phyloP scores from a whole-genome alignment of 2,329 filamentous ascomycete species.

The Aspergillus tubingensis region DNA sequence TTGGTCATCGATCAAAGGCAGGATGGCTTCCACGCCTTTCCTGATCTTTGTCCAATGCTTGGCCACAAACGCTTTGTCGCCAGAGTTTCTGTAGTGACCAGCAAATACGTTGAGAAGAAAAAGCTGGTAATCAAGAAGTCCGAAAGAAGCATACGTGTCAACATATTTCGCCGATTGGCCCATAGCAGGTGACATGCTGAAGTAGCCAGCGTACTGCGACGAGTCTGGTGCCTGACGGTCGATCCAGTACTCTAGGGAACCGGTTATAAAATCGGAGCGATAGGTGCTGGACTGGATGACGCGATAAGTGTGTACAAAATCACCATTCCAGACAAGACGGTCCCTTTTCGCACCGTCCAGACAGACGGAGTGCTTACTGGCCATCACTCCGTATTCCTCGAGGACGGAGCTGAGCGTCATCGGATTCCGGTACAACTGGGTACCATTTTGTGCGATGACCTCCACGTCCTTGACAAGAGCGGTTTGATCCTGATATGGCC shows the following conservation, averaged over 20 bases:
- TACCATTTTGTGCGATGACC: slow-evolving; percentile 17
- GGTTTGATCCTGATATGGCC: slow-evolving; percentile 23
- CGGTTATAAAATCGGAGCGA: slow-evolving; percentile 15
- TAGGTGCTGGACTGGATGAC: slow-evolving; percentile 19
- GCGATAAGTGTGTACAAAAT: slow-evolving; percentile 22
- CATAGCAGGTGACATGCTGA: slow-evolving; percentile 16
- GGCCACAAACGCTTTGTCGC: slow-evolving; percentile 31
- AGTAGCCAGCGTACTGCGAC: slow-evolving; percentile 8
- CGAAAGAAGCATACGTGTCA: slow-evolving; percentile 10
- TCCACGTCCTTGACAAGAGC: slow-evolving; percentile 17
- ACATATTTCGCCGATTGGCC: slow-evolving; percentile 15
- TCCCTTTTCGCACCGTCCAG: slow-evolving; percentile 62
- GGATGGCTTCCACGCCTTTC: background rate
- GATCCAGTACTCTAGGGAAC: slow-evolving; percentile 16
- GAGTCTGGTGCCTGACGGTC: slow-evolving; percentile 16
- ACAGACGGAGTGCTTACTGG: slow-evolving; percentile 29
- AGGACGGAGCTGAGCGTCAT: slow-evolving; percentile 12
- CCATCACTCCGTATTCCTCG: slow-evolving; percentile 19
- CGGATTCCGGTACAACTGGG: slow-evolving; percentile 16
- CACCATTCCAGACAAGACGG: slow-evolving; percentile 40
- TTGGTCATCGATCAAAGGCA: background rate
- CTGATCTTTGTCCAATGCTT: slow-evolving; percentile 1
- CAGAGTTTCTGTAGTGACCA: slow-evolving; percentile 37
- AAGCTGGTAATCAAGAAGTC: slow-evolving; percentile 25
- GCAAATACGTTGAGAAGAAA: slow-evolving; percentile 20